Percentiles rank a stretch among this genome's conserved stretches.
Evolutionary conservation across 2,329 filamentous ascomycete species (phyloP).

Genomic region (Fulvia fulva): DNA sequence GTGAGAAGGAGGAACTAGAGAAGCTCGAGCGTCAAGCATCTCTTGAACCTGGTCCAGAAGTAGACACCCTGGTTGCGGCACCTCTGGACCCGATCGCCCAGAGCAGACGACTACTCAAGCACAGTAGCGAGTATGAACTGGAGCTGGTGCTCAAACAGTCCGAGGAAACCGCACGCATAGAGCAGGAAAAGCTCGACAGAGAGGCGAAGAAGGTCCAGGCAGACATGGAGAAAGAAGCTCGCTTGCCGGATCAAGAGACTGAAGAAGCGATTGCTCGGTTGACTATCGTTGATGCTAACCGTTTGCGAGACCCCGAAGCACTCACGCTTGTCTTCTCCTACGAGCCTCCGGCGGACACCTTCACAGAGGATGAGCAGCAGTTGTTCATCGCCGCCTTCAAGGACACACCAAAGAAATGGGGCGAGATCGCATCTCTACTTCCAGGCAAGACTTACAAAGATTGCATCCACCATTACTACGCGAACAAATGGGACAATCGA

Average conservation of each 20-base stretch:
- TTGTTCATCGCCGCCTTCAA: conserved; percentile 71
- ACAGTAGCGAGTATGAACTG: conserved; percentile 68
- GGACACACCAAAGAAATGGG: conserved; percentile 78
- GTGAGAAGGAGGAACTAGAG: conserved; percentile 39
- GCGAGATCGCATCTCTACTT: conserved; percentile 66
- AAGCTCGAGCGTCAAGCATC: conserved; percentile 34
- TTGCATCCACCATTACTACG: conserved; percentile 83
- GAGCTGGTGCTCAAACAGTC: conserved; percentile 70
- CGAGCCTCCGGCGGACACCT: conserved; percentile 69
- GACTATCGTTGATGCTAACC: conserved; percentile 63
- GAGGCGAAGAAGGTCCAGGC: conserved; percentile 64
- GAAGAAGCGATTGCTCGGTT: conserved; percentile 56
- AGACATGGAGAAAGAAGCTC: conserved; percentile 72
- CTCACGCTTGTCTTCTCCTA: conserved; percentile 69
- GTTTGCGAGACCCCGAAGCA: conserved; percentile 60
- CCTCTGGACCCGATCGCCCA: conserved; percentile 48
- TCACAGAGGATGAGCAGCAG: conserved; percentile 65
- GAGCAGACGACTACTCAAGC: conserved; percentile 50
- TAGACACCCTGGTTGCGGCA: conserved; percentile 39
- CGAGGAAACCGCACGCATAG: conserved; percentile 65
- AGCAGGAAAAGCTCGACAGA: conserved; percentile 53
- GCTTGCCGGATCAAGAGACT: conserved; percentile 66
- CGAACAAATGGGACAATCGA: conserved; percentile 69
- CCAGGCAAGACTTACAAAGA: conserved; percentile 68
- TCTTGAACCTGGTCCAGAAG: conserved; percentile 36